Conservation (phyloP, 1,284 basidiomycete genomes). For the Entoloma clypeatum region DNA sequence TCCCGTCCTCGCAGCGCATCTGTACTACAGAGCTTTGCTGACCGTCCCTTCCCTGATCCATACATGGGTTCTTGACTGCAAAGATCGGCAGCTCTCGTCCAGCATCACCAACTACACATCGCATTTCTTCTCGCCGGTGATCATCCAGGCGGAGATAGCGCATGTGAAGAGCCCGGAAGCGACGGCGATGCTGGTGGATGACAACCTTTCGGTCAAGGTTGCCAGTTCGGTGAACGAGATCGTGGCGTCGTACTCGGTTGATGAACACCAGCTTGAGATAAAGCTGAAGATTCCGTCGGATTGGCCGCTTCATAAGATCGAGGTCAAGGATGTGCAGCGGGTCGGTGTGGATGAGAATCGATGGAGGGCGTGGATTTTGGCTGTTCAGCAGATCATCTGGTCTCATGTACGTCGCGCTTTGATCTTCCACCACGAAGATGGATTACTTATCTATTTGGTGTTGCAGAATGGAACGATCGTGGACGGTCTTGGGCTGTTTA, state of each 20-base stretch:
- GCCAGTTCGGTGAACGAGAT: conserved; percentile 70
- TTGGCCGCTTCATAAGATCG: conserved; percentile 88
- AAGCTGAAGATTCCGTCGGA: conserved; percentile 84
- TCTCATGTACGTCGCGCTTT: conserved; percentile 59
- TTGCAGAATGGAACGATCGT: conserved; percentile 86
- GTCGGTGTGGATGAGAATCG: conserved; percentile 88
- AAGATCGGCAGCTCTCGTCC: conserved; percentile 83
- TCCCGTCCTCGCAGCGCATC: conserved; percentile 78
- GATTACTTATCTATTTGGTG: background rate
- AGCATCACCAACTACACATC: conserved; percentile 80
- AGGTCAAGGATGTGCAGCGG: conserved; percentile 81
- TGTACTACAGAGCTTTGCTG: conserved; percentile 84
- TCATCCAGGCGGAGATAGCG: conserved; percentile 81
- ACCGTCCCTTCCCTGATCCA: conserved; percentile 82
- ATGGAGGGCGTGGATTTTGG: conserved; percentile 94
- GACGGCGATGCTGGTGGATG: conserved; percentile 69
- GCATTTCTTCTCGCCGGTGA: conserved; percentile 85
- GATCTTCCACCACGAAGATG: background rate
- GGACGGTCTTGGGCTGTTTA: conserved; percentile 91
- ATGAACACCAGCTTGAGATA: conserved; percentile 94
- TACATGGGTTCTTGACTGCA: conserved; percentile 82
- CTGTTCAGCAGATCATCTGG: conserved; percentile 89
- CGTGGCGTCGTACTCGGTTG: conserved; percentile 79
- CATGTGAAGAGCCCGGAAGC: conserved; percentile 68
- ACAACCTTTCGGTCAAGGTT: conserved; percentile 81